Evolutionary conservation across 83 land plant species (phyloP).

Genomic region (Picea abies): DNA sequence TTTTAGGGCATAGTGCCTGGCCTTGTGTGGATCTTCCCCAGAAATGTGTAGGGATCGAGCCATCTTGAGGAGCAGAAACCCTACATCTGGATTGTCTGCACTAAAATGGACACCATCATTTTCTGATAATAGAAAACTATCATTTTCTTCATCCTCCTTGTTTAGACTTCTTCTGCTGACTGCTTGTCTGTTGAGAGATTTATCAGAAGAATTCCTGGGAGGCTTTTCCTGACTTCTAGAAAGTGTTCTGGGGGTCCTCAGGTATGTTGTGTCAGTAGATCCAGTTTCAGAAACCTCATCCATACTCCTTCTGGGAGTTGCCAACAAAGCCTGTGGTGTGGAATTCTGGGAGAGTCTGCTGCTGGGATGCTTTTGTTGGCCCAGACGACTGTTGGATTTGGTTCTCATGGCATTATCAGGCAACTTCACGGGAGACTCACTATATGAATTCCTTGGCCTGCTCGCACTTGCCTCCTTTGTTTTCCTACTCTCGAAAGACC

Average conservation of each 20-base stretch:
- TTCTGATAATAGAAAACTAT: background rate
- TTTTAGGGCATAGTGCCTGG: slow-evolving; percentile 36
- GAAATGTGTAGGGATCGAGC: slow-evolving; percentile 20
- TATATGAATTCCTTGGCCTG: slow-evolving; percentile 1
- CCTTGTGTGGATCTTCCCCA: slow-evolving; percentile 47
- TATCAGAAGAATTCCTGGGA: slow-evolving; percentile 8
- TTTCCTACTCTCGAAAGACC: slow-evolving; percentile 11
- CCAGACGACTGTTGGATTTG: slow-evolving; percentile 2
- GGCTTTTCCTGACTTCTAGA: background rate
- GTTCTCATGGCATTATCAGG: slow-evolving; percentile 10
- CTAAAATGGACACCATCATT: background rate
- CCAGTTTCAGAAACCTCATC: slow-evolving; percentile 15
- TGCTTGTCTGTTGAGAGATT: background rate
- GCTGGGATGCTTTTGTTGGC: slow-evolving; percentile 4
- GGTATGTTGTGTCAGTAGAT: slow-evolving; percentile 5
- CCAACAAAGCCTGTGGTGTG: background rate
- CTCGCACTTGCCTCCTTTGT: background rate
- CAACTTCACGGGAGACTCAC: background rate
- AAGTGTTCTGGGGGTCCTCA: background rate
- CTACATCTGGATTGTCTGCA: slow-evolving; percentile 10
- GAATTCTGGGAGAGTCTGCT: slow-evolving; percentile 1
- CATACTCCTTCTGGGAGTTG: background rate
- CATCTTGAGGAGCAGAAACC: background rate
- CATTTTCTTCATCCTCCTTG: background rate
- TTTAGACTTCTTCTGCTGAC: background rate